Conservation (phyloP, 768 basidiomycete genomes). For the Holtermannia corniformis region DNA sequence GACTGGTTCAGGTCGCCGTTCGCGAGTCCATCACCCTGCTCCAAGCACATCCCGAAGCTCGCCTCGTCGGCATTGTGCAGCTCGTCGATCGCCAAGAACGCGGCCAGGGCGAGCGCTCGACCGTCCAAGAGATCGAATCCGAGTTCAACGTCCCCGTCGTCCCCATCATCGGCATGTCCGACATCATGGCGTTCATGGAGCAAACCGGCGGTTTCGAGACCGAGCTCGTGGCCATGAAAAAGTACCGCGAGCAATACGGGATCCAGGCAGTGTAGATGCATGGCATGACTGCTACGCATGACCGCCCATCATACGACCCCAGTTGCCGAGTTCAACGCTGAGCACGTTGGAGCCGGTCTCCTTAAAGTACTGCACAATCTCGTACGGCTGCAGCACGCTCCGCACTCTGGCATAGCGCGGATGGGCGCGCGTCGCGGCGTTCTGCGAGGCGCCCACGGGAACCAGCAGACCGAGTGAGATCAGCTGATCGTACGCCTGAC, state of each 20-base stretch:
- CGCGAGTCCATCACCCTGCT: constrained; percentile 73
- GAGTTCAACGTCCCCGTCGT: constrained; percentile 63
- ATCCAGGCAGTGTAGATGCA: constrained; percentile 1
- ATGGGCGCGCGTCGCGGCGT: constrained; percentile 43
- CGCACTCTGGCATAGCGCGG: constrained; percentile 70
- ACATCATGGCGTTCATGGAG: constrained; percentile 75
- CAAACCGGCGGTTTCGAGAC: constrained; percentile 53
- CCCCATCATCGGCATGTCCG: constrained; percentile 73
- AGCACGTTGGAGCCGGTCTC: constrained; percentile 31
- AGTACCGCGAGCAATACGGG: constrained; percentile 67
- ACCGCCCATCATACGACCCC: constrained; percentile 40
- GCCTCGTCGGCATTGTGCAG: constrained; percentile 77
- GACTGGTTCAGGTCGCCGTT: constrained; percentile 66
- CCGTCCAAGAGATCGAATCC: constrained; percentile 70
- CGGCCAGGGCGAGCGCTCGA: constrained; percentile 60
- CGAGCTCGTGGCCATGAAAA: constrained; percentile 61
- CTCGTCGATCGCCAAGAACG: constrained; percentile 79
- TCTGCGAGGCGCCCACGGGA: constrained; percentile 47
- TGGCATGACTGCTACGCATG: constrained; percentile 15
- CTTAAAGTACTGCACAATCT: constrained; percentile 46
- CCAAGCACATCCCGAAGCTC: constrained; percentile 51
- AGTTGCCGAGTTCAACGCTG: constrained; percentile 33
- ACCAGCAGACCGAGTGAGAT: constrained; percentile 53
- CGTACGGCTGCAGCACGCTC: constrained; percentile 54
- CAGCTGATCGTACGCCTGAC: constrained; percentile 69